phyloP scores from a whole-genome alignment of 768 basidiomycete genomes.

The Vishniacozyma victoriae region DNA sequence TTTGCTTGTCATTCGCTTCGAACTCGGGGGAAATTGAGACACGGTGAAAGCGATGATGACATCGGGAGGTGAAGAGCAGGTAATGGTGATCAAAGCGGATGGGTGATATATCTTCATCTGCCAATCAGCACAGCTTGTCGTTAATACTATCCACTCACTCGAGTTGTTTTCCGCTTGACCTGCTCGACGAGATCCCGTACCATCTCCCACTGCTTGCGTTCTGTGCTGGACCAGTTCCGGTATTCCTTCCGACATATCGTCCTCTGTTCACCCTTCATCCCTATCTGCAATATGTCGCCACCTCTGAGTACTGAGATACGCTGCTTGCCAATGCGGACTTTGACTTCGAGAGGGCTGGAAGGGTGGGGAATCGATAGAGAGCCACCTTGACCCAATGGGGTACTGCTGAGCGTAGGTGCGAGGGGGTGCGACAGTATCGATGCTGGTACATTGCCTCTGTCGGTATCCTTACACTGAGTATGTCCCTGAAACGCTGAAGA shows the following conservation, averaged over 20 bases:
- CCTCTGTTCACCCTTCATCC: neutral
- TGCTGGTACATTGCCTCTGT: too few relatives aligned
- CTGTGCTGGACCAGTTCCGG: neutral
- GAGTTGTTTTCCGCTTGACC: conserved; percentile 21
- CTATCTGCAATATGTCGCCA: neutral
- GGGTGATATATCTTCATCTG: conserved; percentile 29
- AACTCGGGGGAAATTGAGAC: neutral
- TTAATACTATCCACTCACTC: conserved; percentile 14
- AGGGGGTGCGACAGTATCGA: too few relatives aligned
- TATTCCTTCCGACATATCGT: neutral
- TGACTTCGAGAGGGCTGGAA: neutral
- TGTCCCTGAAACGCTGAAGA: neutral
- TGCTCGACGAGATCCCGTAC: conserved; percentile 13
- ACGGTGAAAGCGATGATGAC: conserved; percentile 8
- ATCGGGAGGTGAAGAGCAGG: conserved; percentile 36
- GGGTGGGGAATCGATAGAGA: neutral
- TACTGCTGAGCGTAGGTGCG: too few relatives aligned
- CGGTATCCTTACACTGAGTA: too few relatives aligned
- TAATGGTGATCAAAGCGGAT: conserved; percentile 22
- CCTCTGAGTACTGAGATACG: too few relatives aligned
- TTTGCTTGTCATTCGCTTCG: neutral
- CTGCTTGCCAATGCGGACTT: too few relatives aligned
- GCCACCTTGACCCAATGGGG: too few relatives aligned
- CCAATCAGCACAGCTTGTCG: neutral
- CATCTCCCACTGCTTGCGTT: conserved; percentile 17